Base-by-base conservation (phyloP, 2,329 filamentous ascomycete genomes). In the Dothideomycetes sp. region DNA sequence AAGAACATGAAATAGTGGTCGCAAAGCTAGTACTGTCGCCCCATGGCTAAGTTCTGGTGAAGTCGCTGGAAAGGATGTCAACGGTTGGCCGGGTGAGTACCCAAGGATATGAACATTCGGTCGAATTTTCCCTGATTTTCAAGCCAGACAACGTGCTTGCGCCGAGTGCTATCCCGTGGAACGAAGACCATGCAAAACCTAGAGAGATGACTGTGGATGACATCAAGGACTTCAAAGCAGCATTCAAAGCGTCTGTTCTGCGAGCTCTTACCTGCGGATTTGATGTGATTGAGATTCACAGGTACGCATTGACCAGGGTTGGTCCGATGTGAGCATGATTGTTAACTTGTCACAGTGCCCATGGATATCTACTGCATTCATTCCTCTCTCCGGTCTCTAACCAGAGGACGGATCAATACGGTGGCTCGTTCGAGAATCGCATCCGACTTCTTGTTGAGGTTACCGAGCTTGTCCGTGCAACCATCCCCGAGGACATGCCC, bases 291-390 rank as follows among this genome's bases (percentile, higher is more conserved):
- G 85, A 93, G 57, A 75, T 93, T 37, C 22, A 27, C n/a, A n/a
- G n/a, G n/a, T n/a, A n/a, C n/a, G n/a, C n/a, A n/a, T n/a, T n/a
- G n/a, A n/a, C n/a, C n/a, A n/a, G n/a, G n/a, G n/a, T n/a, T n/a
- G n/a, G n/a, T n/a, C n/a, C n/a, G n/a, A n/a, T n/a, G n/a, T n/a
- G n/a, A n/a, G n/a, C n/a, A n/a, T n/a, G n/a, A n/a, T n/a, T n/a
- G n/a, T n/a, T n/a, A n/a, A n/a, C n/a, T n/a, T n/a, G n/a, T n/a
- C 85, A 91, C 62, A 74, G 72, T 49, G 85, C 84, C 0, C 84
- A 91, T 52, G 84, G 84, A 1, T 91, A 88, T 54, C 70, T 91
- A 0, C 62, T 89, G 0, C 75, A 79, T 49, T 62, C 66, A 2
- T 91, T 89, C 65, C 44, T 87, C 3, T 78, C 75, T 0, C 82